These are phyloP conservation scores for Cercophora sp. DNA, from an alignment of 495 filamentous ascomycete genomes.

Conservation along the genomic window DNA sequence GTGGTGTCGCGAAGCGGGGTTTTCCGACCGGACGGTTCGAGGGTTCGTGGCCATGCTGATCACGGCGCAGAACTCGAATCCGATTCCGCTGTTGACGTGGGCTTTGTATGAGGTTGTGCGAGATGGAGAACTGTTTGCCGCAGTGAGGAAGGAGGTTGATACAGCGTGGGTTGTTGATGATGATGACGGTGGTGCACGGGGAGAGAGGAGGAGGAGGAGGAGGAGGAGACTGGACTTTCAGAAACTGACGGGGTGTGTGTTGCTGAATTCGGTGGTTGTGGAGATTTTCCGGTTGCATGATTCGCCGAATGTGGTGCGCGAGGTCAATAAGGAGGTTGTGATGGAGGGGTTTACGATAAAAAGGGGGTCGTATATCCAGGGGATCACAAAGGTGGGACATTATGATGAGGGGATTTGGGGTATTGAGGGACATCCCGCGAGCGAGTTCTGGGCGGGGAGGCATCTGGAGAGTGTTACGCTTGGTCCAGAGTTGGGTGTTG, in stretches of 20 bases:
- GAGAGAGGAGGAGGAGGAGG: too few species aligned
- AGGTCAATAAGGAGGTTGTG: conserved; percentile 13
- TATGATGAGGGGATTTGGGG: conserved; percentile 28
- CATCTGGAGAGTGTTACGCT: conserved; percentile 16
- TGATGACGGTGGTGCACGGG: not conserved
- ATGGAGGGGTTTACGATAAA: conserved; percentile 21
- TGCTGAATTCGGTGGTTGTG: not conserved
- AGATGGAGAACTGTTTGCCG: not conserved
- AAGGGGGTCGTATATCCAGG: conserved; percentile 20
- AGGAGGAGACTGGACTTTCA: not conserved
- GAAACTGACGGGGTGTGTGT: not conserved
- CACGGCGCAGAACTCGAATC: not conserved
- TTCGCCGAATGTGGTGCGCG: conserved; percentile 19
- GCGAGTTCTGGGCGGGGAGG: conserved; percentile 35
- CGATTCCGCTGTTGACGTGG: not conserved
- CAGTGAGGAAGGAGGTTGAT: not conserved
- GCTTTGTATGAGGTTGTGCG: not conserved
- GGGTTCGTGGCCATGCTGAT: not conserved
- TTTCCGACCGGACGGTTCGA: not conserved
- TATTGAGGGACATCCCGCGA: conserved; percentile 22
- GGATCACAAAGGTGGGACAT: conserved; percentile 22
- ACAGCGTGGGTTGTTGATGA: not conserved
- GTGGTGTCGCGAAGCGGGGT: not conserved
- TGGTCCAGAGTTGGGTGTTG: not conserved
- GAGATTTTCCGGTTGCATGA: not conserved